These are phyloP conservation scores for Fusarium globosum DNA, from an alignment of 2,329 filamentous ascomycete genomes.

Conservation along the genomic window DNA sequence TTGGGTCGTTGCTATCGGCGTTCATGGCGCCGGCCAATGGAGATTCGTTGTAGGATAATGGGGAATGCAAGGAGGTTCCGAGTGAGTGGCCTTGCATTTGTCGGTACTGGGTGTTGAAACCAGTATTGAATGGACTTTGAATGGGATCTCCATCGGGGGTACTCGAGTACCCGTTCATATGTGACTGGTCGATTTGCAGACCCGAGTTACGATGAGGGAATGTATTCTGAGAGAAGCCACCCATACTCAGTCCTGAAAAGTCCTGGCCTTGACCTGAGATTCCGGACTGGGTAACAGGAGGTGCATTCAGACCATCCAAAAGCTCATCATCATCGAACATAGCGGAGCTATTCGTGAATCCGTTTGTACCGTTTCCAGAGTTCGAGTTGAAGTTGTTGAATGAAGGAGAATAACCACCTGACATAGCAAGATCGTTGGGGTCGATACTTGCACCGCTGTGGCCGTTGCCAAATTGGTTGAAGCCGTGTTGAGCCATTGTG, in stretches of 20 bases:
- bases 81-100: slow-evolving; percentile 71
- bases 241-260: slow-evolving; percentile 68
- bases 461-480: slow-evolving; percentile 65
- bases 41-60: slow-evolving; percentile 54
- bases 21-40: slow-evolving; percentile 60
- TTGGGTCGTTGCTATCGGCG: slow-evolving; percentile 62
- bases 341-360: slow-evolving; percentile 81
- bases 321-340: slow-evolving; percentile 90
- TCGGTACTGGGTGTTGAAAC: slow-evolving; percentile 84
- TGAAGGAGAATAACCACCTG: slow-evolving; percentile 67
- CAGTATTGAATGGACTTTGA: slow-evolving; percentile 86
- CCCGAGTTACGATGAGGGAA: slow-evolving; percentile 66
- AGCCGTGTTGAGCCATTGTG: slow-evolving; percentile 67
- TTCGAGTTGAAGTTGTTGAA: slow-evolving; percentile 70
- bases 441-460: slow-evolving; percentile 75
- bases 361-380: slow-evolving; percentile 69
- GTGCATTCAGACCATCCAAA: slow-evolving; percentile 75
- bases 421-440: slow-evolving; percentile 85
- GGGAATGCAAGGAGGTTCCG: slow-evolving; percentile 60
- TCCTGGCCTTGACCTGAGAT: slow-evolving; percentile 67
- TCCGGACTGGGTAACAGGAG: slow-evolving; percentile 62
- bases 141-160: slow-evolving; percentile 93
- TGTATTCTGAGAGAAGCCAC: slow-evolving; percentile 62
- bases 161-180: slow-evolving; percentile 86
- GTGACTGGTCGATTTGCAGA: slow-evolving; percentile 64